A percentile compares a stretch with the other conserved stretches of the same genome.
phyloP scores from a whole-genome alignment of 1,284 basidiomycete species.

The Ustilago bromivora region DNA sequence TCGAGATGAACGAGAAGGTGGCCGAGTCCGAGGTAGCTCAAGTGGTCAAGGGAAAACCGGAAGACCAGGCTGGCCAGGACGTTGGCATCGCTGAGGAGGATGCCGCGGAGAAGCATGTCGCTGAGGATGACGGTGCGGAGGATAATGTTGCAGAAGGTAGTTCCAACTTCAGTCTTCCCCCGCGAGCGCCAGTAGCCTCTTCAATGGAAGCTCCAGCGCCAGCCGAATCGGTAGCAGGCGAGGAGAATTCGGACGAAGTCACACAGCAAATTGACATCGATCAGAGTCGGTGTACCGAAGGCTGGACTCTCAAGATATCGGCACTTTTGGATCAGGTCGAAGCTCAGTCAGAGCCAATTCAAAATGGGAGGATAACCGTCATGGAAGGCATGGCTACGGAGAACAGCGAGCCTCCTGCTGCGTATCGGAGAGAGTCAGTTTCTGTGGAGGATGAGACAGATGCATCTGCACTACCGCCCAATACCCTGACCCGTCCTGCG shows the following conservation, averaged over 20 bases:
- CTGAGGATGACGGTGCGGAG: too few relatives aligned
- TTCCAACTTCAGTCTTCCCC: too few relatives aligned
- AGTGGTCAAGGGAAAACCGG: background rate
- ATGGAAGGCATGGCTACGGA: background rate
- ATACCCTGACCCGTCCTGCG: background rate
- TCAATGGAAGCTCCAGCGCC: background rate
- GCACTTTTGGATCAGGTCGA: conserved; percentile 1
- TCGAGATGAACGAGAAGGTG: background rate
- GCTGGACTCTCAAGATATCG: conserved; percentile 1
- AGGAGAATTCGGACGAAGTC: background rate
- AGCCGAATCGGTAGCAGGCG: background rate
- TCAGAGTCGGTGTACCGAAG: background rate
- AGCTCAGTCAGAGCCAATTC: background rate
- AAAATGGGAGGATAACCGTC: background rate
- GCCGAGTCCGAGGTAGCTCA: background rate
- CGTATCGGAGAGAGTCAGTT: background rate
- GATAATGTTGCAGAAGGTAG: too few relatives aligned
- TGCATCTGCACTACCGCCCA: background rate
- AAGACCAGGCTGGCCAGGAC: background rate
- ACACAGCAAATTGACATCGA: background rate
- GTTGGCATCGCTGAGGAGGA: too few relatives aligned
- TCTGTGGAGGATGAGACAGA: background rate
- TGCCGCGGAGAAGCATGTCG: too few relatives aligned
- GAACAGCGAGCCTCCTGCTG: background rate
- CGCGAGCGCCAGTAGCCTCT: background rate